Percentiles rank a stretch among this genome's conserved stretches.
These are phyloP conservation scores for Rasamsonia emersonii DNA, from an alignment of 2,329 filamentous ascomycete genomes.

Conservation along the genomic window DNA sequence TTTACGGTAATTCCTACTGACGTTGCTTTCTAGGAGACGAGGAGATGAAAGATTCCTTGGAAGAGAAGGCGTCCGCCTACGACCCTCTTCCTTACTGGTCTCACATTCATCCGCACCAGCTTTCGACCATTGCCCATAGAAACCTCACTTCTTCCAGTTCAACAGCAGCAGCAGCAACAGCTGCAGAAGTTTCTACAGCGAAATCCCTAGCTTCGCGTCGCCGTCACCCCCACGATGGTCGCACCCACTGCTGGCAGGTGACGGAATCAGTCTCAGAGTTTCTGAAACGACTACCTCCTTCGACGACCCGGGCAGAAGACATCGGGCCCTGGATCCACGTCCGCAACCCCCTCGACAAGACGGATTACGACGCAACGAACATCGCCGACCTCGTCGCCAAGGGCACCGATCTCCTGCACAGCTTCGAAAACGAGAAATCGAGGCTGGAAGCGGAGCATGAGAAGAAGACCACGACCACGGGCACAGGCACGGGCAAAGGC, in stretches of 20 bases:
- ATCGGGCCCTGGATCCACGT: slow-evolving; percentile 63
- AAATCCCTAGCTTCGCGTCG: slow-evolving; percentile 4
- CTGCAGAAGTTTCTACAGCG: slow-evolving; percentile 3
- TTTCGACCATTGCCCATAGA: slow-evolving; percentile 25
- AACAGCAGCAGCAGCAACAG: slow-evolving; percentile 1
- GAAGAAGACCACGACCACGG: slow-evolving; percentile 38
- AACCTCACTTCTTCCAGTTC: slow-evolving; percentile 10
- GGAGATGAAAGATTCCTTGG: slow-evolving; percentile 39
- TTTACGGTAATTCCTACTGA: slow-evolving; percentile 1
- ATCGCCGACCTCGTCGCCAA: slow-evolving; percentile 43
- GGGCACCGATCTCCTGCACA: slow-evolving; percentile 47
- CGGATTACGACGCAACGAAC: slow-evolving; percentile 34
- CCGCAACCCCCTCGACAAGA: slow-evolving; percentile 48
- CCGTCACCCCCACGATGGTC: slow-evolving; percentile 9
- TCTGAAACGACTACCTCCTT: slow-evolving; percentile 58
- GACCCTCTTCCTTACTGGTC: slow-evolving; percentile 45
- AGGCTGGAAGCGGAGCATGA: slow-evolving; percentile 44
- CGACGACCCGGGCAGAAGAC: slow-evolving; percentile 43
- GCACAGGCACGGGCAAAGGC: too few species aligned
- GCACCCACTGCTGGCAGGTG: slow-evolving; percentile 45
- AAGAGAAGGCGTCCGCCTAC: slow-evolving; percentile 44
- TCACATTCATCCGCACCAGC: slow-evolving; percentile 18
- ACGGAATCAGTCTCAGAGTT: slow-evolving; percentile 58
- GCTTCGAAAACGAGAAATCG: slow-evolving; percentile 38
- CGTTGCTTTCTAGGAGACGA: slow-evolving; percentile 44